A percentile compares a stretch with the other conserved stretches of the same genome.
These are phyloP conservation scores for Fusarium mangiferae DNA, from an alignment of 2,329 filamentous ascomycete genomes.

Conservation along the genomic window DNA sequence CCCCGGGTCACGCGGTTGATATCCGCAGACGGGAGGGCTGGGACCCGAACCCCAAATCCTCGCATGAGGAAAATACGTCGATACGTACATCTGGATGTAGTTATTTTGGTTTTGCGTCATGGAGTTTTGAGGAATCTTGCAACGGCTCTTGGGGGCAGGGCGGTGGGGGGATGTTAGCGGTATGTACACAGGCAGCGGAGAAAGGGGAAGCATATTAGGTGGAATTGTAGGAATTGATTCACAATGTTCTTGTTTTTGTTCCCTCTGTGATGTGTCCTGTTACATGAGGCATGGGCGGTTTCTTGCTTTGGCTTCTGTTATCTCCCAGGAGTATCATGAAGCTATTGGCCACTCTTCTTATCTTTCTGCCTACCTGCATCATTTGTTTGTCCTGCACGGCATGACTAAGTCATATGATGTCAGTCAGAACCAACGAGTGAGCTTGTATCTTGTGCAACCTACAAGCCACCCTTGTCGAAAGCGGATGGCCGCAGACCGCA, in stretches of 20 bases:
- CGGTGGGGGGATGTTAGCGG: slow-evolving; percentile 34
- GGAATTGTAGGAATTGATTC: slow-evolving; percentile 46
- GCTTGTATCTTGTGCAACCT: background rate
- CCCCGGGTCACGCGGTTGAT: slow-evolving; percentile 47
- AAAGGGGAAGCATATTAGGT: slow-evolving; percentile 7
- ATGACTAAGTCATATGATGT: background rate
- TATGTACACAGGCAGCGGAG: slow-evolving; percentile 38
- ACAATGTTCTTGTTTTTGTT: slow-evolving; percentile 33
- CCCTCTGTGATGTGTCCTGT: background rate
- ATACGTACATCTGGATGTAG: slow-evolving; percentile 52
- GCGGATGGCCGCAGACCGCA: background rate
- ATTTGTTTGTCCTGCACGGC: background rate
- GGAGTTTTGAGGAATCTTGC: slow-evolving; percentile 52
- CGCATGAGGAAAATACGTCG: slow-evolving; percentile 19
- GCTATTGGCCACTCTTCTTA: background rate
- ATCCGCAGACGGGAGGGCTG: slow-evolving; percentile 15
- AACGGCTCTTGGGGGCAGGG: slow-evolving; percentile 40
- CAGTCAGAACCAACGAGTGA: background rate
- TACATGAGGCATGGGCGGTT: background rate
- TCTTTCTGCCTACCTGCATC: background rate
- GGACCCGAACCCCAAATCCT: slow-evolving; percentile 3
- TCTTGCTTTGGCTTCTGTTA: background rate
- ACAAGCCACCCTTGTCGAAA: background rate
- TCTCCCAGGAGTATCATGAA: background rate
- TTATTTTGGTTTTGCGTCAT: slow-evolving; percentile 52